Conservation (phyloP, 805 yeast species). For the Candida sonorensis region DNA sequence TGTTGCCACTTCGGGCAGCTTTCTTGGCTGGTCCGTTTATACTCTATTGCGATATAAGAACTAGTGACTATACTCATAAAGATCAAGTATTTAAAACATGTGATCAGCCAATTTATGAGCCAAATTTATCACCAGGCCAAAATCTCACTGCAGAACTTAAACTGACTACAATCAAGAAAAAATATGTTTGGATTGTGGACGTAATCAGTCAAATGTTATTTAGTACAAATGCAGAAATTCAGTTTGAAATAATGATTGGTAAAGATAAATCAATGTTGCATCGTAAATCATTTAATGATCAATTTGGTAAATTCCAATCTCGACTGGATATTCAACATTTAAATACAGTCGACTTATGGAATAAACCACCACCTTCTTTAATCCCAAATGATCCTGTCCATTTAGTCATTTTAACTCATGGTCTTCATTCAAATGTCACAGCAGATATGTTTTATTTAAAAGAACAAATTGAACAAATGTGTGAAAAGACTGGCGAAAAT, state of each 20-base stretch:
- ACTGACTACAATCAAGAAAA: conserved; percentile 51
- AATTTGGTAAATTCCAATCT: conserved; percentile 21
- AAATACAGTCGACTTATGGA: conserved; percentile 73
- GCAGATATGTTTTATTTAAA: conserved; percentile 87
- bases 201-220: conserved; percentile 76
- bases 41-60: conserved; percentile 74
- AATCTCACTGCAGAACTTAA: conserved; percentile 52
- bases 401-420: conserved; percentile 83
- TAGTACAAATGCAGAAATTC: conserved; percentile 58
- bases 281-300: conserved; percentile 11
- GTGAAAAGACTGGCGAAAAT: conserved; percentile 45
- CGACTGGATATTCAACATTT: conserved; percentile 42
- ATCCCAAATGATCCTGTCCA: conserved; percentile 55
- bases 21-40: conserved; percentile 86
- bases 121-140: conserved; percentile 67
- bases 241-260: conserved; percentile 56
- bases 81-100: conserved; percentile 56
- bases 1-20: conserved; percentile 70
- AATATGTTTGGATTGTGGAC: conserved; percentile 74
- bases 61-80: conserved; percentile 53
- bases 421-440: conserved; percentile 82
- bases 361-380: conserved; percentile 42
- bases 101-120: conserved; percentile 71
- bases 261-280: conserved; percentile 33
- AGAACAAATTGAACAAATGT: conserved; percentile 59